Base-by-base conservation (phyloP, 495 filamentous ascomycete species). In the Penicillium simplicissimum region DNA sequence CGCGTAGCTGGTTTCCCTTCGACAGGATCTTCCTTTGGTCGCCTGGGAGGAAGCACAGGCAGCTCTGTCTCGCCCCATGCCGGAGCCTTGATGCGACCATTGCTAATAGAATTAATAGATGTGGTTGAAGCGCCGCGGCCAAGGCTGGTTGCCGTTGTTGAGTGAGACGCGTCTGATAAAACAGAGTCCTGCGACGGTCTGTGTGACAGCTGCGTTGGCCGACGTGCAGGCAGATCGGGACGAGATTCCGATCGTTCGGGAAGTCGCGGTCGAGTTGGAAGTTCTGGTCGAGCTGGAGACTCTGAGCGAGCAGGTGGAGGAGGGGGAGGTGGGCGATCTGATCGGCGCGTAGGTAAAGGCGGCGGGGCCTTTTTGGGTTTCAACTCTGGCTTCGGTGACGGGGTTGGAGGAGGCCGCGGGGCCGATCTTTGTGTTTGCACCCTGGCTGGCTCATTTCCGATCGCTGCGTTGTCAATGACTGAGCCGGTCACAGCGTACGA, bases 291-390 rank as follows among this genome's bases (percentile, higher is more conserved):
- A 49, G 58, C 65, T 43, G 76, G 62, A 21, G 74, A 70, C 28
- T 78, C 68, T 10, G 83, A 77, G 28, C 65, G 68, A 43, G 52
- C 65, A 14, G 80, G 81, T 33, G 80, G 61, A 47, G 77, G 72
- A 38, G 80, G 81, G 47, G 80, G 80, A 45, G 62, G 62, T 15
- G 43, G 54, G 70, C 79, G 60, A 58, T 68, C 69, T 74, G 66
- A 62, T 60, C 34, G 79, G 59, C 84, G 77, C 28, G 79, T 76
- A 25, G 84, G 84, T 54, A 85, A 72, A 15, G 76, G 84, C 31
- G 85, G 85, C 53, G 85, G 76, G 21, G 70, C 51, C 42, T 70
- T 72, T 53, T 73, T 76, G 23, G 74, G 64, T 52, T 70, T 79
- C 73, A 73, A 68, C 49, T 73, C 72, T 51, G 67, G 63, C 59